A percentile compares a stretch with the other conserved stretches of the same genome.
Conservation (phyloP, 2,329 filamentous ascomycete genomes). For the Cercospora citrullina region DNA sequence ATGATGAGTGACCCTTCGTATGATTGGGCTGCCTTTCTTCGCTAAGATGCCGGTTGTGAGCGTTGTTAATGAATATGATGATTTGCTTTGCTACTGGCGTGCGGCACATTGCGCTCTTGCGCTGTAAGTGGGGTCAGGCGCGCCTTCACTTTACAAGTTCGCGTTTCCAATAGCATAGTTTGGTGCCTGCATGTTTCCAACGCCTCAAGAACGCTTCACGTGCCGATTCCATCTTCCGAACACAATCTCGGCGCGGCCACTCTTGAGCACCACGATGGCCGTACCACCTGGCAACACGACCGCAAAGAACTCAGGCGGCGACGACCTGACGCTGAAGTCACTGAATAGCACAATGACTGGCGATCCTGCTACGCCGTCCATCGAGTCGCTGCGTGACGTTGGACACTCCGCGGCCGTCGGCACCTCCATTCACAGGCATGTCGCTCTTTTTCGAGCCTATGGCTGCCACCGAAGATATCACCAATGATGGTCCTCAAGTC, state of each 20-base stretch:
- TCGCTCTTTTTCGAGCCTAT: neutral
- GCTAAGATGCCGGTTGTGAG: neutral
- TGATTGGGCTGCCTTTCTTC: neutral
- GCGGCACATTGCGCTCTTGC: too few species aligned
- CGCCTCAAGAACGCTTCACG: too few species aligned
- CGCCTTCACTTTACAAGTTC: neutral
- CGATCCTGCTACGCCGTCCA: neutral
- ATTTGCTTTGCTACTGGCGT: too few species aligned
- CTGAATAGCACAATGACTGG: neutral
- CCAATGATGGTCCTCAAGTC: neutral
- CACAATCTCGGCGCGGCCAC: neutral
- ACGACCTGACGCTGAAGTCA: neutral
- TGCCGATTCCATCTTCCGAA: neutral
- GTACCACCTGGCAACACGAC: neutral
- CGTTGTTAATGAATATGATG: too few species aligned
- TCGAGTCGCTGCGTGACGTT: neutral
- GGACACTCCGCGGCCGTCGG: neutral
- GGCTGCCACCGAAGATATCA: neutral
- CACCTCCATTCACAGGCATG: neutral
- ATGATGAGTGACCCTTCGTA: neutral
- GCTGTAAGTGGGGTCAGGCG: neutral
- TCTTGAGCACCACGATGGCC: neutral
- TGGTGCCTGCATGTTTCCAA: neutral
- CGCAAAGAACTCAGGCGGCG: neutral
- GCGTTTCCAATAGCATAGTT: neutral